A percentile compares a stretch with the other conserved stretches of the same genome.
Evolutionary conservation across 768 basidiomycete genomes (phyloP).

Genomic region (Kwoniella heveanensis): DNA sequence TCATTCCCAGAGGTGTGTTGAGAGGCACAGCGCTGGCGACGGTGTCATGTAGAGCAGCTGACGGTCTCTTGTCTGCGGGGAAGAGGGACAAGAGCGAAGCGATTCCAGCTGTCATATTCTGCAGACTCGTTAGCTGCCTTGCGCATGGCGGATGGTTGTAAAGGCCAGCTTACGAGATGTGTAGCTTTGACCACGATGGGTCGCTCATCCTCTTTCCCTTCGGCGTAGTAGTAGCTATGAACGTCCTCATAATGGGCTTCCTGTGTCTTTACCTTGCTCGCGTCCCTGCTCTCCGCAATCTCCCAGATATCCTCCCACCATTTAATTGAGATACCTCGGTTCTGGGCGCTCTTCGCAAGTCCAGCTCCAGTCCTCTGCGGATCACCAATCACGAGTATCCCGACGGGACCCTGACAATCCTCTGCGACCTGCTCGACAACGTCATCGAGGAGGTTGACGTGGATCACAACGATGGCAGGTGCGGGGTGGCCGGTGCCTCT

Average conservation of each 20-base stretch:
- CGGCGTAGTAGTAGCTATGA: conserved; percentile 59
- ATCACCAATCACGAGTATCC: conserved; percentile 74
- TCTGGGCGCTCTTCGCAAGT: conserved; percentile 61
- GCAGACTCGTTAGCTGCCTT: conserved; percentile 1
- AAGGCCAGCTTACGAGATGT: conserved; percentile 60
- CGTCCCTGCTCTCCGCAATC: conserved; percentile 62
- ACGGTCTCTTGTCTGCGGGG: conserved; percentile 68
- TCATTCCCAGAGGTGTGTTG: conserved; percentile 75
- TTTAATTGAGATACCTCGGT: conserved; percentile 58
- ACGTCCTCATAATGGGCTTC: conserved; percentile 50
- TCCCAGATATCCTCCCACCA: conserved; percentile 68
- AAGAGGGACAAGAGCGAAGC: conserved; percentile 74
- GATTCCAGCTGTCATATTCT: conserved; percentile 85
- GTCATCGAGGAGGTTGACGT: conserved; percentile 29
- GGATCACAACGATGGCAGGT: conserved; percentile 38
- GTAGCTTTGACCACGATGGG: conserved; percentile 60
- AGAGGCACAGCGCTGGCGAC: conserved; percentile 74
- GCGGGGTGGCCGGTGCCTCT: conserved; percentile 27
- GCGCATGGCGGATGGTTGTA: background rate
- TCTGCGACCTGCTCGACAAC: conserved; percentile 71
- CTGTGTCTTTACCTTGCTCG: conserved; percentile 27
- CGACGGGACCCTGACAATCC: conserved; percentile 62
- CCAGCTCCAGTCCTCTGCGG: conserved; percentile 59
- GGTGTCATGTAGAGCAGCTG: conserved; percentile 67
- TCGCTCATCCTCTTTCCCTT: conserved; percentile 55